Evolutionary conservation across 2,329 filamentous ascomycete species (phyloP).

Genomic region (Acarospora socialis): DNA sequence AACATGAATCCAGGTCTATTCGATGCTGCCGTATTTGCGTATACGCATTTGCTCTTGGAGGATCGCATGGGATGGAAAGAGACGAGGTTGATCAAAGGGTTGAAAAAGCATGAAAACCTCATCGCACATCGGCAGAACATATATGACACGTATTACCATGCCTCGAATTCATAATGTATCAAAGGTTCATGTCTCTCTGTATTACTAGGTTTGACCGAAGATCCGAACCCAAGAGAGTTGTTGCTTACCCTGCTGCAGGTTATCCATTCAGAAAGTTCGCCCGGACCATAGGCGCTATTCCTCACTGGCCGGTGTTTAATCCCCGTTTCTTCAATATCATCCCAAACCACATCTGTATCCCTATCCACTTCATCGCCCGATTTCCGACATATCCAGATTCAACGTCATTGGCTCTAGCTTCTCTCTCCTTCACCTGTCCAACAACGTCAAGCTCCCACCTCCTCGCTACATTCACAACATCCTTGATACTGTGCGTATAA

Average conservation of each 20-base stretch:
- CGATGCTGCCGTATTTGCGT: slow-evolving; percentile 81
- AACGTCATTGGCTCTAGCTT: slow-evolving; percentile 32
- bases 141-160: slow-evolving; percentile 31
- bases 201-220: too few species aligned
- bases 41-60: slow-evolving; percentile 67
- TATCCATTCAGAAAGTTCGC: too few species aligned
- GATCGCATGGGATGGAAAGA: slow-evolving; percentile 50
- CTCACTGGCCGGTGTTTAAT: slow-evolving; percentile 5
- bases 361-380: slow-evolving; percentile 51
- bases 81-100: slow-evolving; percentile 40
- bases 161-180: neutral
- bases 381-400: too few species aligned
- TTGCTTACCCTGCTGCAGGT: too few species aligned
- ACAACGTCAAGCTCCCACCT: slow-evolving; percentile 32
- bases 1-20: slow-evolving; percentile 51
- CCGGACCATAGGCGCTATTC: too few species aligned
- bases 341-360: slow-evolving; percentile 40
- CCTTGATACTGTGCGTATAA: slow-evolving; percentile 39
- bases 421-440: slow-evolving; percentile 28
- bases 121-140: slow-evolving; percentile 50
- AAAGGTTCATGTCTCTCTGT: neutral
- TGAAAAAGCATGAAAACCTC: slow-evolving; percentile 47
- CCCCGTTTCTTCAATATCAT: slow-evolving; percentile 29
- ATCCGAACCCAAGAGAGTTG: too few species aligned
- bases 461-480: slow-evolving; percentile 37